Base-by-base conservation (phyloP, 1,139 yeast species). In the Pichia kudriavzevii region DNA sequence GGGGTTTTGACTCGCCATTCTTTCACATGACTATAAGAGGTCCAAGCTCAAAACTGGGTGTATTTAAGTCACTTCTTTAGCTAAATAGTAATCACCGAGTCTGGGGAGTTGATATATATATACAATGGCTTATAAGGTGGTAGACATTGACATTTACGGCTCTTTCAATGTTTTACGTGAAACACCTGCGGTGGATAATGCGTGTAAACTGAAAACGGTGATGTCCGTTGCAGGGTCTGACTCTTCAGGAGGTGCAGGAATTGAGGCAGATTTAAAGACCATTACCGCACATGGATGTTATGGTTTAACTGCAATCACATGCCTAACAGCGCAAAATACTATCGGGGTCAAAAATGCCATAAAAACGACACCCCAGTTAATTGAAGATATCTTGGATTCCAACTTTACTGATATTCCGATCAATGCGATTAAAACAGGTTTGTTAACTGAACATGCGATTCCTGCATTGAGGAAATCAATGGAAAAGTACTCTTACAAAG, bases 181-280 rank as follows among this genome's bases (percentile, higher is more conserved):
- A 32, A 6, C 19, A 32, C 18, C 29, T 35, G 4, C n/a, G n/a
- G n/a, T n/a, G n/a, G n/a, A n/a, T n/a, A n/a, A n/a, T n/a, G n/a
- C n/a, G n/a, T n/a, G n/a, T n/a, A n/a, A n/a, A n/a, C 5, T 37
- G 2, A 31, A 35, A 3, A 40, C 39, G 2, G 84, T 79, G 4
- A 54, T 79, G 44, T 75, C 85, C 0, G 66, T 80, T 31, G 88
- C 88, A 10, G 95, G 95, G 0, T 80, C 94, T 0, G 96, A 87
- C 54, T 74, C 80, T 32, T 81, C 94, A 3, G 96, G 96, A 3
- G 96, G 96, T 5, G 96, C 96, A 1, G 96, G 96, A 10, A 78
- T 87, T 39, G 96, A 87, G 53, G 96, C 96, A 1, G 96, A 87
- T 55, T 56, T 87, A 35, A 87, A 87, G 58, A 80, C 95, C 0